Evolutionary conservation across 768 basidiomycete species (phyloP).

Genomic region (Cantharellus anzutake): DNA sequence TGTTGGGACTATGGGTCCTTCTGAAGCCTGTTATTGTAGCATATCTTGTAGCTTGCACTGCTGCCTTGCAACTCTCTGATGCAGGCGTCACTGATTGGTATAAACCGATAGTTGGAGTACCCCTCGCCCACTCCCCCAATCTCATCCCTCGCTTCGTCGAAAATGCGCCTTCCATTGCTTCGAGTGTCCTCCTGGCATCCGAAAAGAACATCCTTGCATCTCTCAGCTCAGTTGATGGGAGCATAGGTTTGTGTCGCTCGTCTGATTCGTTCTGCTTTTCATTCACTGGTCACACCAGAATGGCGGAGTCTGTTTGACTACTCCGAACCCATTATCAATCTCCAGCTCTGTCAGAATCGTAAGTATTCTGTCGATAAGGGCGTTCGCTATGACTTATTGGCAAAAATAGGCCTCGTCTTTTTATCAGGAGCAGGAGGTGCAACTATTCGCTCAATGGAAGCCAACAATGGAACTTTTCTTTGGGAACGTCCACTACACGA

Average conservation of each 20-base stretch:
- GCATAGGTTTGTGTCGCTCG: constrained; percentile 34
- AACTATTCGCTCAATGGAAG: constrained; percentile 48
- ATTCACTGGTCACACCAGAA: constrained; percentile 22
- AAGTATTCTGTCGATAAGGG: constrained; percentile 13
- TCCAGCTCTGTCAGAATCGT: constrained; percentile 41
- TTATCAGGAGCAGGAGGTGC: constrained; percentile 62
- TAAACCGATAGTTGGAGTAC: constrained; percentile 53
- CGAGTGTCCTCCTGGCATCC: constrained; percentile 38
- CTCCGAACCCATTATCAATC: constrained; percentile 46
- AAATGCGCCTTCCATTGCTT: constrained; percentile 11
- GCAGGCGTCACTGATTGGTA: constrained; percentile 47
- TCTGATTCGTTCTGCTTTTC: neutral
- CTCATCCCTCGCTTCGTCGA: constrained; percentile 25
- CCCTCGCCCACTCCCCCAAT: constrained; percentile 40
- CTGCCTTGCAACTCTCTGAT: neutral
- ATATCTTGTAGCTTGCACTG: too few relatives aligned
- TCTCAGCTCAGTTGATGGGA: constrained; percentile 45
- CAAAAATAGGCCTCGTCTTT: constrained; percentile 36
- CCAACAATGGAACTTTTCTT: constrained; percentile 38
- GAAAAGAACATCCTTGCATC: constrained; percentile 62
- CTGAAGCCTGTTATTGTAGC: too few relatives aligned
- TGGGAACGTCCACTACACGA: constrained; percentile 45
- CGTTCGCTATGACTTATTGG: neutral
- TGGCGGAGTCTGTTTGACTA: constrained; percentile 70
- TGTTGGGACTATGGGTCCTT: too few relatives aligned